phyloP scores from a whole-genome alignment of 2,329 filamentous ascomycete genomes.

The Juglanconis juglandina region DNA sequence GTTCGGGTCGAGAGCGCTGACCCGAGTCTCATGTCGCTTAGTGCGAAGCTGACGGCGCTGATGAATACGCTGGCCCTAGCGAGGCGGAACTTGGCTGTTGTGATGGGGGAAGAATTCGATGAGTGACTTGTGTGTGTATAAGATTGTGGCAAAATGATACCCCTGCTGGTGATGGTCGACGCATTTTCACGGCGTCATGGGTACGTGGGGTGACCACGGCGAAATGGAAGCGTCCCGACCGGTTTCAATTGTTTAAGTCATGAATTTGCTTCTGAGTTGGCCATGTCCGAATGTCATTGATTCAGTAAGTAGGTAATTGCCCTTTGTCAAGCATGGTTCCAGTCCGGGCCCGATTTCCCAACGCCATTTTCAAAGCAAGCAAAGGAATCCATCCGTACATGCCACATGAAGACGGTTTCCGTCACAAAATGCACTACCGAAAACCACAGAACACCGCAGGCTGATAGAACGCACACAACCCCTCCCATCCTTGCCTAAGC shows the following conservation, averaged over 20 bases:
- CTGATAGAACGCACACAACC: too few relatives aligned
- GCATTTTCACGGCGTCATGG: neutral
- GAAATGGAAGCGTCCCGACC: neutral
- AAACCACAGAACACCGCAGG: neutral
- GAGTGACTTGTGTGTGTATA: constrained; percentile 23
- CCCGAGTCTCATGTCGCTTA: constrained; percentile 77
- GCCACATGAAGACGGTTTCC: neutral
- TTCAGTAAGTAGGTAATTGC: neutral
- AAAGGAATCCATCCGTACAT: neutral
- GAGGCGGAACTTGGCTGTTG: constrained; percentile 68
- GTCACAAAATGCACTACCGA: neutral
- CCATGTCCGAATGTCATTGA: neutral
- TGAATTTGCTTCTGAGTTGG: neutral
- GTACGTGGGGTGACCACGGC: neutral
- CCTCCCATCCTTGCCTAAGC: constrained; percentile 47
- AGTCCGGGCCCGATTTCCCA: neutral
- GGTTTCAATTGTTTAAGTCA: neutral
- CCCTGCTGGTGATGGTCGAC: constrained; percentile 4
- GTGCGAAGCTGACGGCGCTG: constrained; percentile 77
- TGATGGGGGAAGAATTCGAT: constrained; percentile 63
- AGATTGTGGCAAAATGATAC: constrained; percentile 7
- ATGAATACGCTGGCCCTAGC: constrained; percentile 69
- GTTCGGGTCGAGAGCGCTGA: constrained; percentile 85
- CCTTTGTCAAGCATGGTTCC: neutral
- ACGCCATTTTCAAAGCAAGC: neutral